Evolutionary conservation across 2,329 filamentous ascomycete genomes (phyloP), one percentile per base, ranked within the genome.

Genomic region (Verticillium nubilum): DNA sequence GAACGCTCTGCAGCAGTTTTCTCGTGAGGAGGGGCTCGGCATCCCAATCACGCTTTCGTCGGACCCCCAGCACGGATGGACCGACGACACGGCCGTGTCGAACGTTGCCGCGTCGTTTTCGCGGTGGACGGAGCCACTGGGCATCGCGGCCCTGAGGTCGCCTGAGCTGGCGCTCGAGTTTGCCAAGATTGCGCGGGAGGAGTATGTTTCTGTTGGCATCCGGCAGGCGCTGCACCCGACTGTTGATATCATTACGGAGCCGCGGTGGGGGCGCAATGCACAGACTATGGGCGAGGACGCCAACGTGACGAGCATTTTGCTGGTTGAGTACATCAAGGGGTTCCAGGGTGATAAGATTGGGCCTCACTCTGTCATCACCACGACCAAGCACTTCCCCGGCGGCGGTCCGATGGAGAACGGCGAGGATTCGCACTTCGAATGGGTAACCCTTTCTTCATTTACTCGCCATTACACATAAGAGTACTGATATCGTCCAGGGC

Each of bases 331-430:
- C 58, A 75, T 82, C 64, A 73, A 76, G 54, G 80, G 79, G 19
- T 76, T 82, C 54, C 78, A 80, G 27, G 78, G 76, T 0, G 70
- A 74, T 1, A 67, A 72, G 33, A 69, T 81, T 19, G 79, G 79
- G 0, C 63, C 67, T 0, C 61, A 74, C 28, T 79, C 77, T 1
- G 75, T 82, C 3, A 75, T 74, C 1, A 79, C 80, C 0, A 75
- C 81, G 2, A 81, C 80, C 0, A 83, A 83, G 67, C 80, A 84
- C 61, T 83, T 84, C 64, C 80, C 80, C 0, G 81, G 81, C 3
- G 78, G 74, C 6, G 81, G 81, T 0, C 75, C 80, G 0, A 74
- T 78, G 64, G 69, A 80, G 59, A 69, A 79, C 54, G 81, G 81
- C 23, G 78, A 82, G 53, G 81, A 83, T 63, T 76, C 78, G 17